These are phyloP conservation scores for Aristolochia fimbriata DNA, from an alignment of 164 flowering plant species.

Conservation along the genomic window DNA sequence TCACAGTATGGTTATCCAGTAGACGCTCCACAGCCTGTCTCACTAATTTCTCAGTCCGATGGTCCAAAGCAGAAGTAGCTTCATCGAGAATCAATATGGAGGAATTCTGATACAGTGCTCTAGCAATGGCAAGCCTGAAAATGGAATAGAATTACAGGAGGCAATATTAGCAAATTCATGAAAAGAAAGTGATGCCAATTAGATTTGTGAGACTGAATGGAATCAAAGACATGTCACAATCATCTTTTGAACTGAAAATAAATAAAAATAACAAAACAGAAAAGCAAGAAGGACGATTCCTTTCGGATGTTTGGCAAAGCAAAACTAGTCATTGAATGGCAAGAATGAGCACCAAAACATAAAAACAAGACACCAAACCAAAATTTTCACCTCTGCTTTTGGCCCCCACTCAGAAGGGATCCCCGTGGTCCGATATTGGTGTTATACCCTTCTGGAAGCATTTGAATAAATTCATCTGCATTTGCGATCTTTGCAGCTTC, in stretches of 20 bases:
- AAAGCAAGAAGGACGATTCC: too few relatives aligned
- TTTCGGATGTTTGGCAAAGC: not conserved
- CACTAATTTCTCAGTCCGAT: constrained; percentile 77
- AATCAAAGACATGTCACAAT: not conserved
- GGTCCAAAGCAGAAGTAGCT: constrained; percentile 96
- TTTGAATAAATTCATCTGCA: constrained; percentile 80
- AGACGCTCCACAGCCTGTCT: constrained; percentile 75
- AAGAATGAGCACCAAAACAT: not conserved
- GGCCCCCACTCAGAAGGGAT: constrained; percentile 88
- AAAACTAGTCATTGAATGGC: not conserved
- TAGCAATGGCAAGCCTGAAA: constrained; percentile 90
- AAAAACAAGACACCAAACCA: not conserved
- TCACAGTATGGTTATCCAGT: constrained; percentile 78
- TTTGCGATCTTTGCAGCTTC: constrained; percentile 71
- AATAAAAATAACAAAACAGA: too few relatives aligned
- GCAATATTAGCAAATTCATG: too few relatives aligned
- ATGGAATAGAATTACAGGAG: not conserved
- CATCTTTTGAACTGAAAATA: not conserved
- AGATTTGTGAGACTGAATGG: not conserved
- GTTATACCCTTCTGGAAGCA: constrained; percentile 56
- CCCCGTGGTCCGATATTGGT: constrained; percentile 87
- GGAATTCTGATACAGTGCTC: constrained; percentile 82
- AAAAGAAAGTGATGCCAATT: too few relatives aligned
- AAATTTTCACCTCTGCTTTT: constrained; percentile 71
- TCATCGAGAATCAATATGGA: constrained; percentile 89